Percentiles rank a stretch among this genome's conserved stretches.
Evolutionary conservation across 2,329 filamentous ascomycete species (phyloP).

Genomic region (Xylariomycetidae sp.): DNA sequence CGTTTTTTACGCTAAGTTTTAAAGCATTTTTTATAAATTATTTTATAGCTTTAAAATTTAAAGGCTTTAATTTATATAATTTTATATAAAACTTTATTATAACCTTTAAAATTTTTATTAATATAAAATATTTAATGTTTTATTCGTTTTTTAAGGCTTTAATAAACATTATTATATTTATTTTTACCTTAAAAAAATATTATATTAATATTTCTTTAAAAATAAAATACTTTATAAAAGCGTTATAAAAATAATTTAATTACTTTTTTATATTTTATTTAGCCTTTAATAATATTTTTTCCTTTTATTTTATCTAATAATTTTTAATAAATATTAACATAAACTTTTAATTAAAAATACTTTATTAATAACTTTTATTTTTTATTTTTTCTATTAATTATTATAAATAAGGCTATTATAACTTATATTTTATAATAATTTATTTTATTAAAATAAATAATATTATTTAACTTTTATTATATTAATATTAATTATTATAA

Average conservation of each 20-base stretch:
- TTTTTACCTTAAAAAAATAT: constrained; percentile 1
- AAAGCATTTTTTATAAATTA: background rate
- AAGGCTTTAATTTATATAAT: constrained; percentile 1
- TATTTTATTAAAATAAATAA: constrained; percentile 1
- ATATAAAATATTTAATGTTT: background rate
- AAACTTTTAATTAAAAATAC: background rate
- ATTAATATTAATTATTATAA: constrained; percentile 1
- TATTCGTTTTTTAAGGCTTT: background rate
- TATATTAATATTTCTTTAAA: constrained; percentile 1
- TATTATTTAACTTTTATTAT: background rate
- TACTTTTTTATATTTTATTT: too few species aligned
- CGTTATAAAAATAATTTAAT: constrained; percentile 2
- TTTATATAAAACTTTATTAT: constrained; percentile 2
- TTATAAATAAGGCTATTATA: background rate
- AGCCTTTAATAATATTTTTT: too few species aligned
- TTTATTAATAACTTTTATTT: background rate
- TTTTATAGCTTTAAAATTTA: background rate
- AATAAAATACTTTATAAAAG: constrained; percentile 1
- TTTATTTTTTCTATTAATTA: background rate
- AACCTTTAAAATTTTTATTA: background rate
- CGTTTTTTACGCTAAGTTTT: background rate
- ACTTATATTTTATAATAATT: constrained; percentile 1
- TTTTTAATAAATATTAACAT: background rate
- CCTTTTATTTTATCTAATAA: constrained; percentile 1
- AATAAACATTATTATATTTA: constrained; percentile 2